A percentile compares a stretch with the other conserved stretches of the same genome.
phyloP scores from a whole-genome alignment of 306 rosid species.

The Medicago truncatula region MtrunA17r5.0-ANR NC_053048.1:6871001-6871500 shows the following conservation, averaged over 20 bases:
- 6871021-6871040: background rate
- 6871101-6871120: conserved; percentile 25
- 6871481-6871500: conserved; percentile 15
- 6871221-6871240: conserved; percentile 90
- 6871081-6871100: background rate
- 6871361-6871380: conserved; percentile 82
- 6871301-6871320: conserved; percentile 92
- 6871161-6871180: conserved; percentile 97
- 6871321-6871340: conserved; percentile 85
- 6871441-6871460: conserved; percentile 56
- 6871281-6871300: conserved; percentile 99
- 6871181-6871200: conserved; percentile 99
- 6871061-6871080: conserved; percentile 6
- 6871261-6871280: conserved; percentile 97
- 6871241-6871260: conserved; percentile 95
- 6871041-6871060: conserved; percentile 11
- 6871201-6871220: conserved; percentile 94
- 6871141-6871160: conserved; percentile 92
- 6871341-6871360: conserved; percentile 80
- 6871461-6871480: conserved; percentile 8
- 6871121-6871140: background rate
- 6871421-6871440: conserved; percentile 86
- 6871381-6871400: conserved; percentile 93
- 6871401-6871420: conserved; percentile 91
- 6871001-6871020: conserved; percentile 18